Base-by-base conservation (phyloP, 2,329 filamentous ascomycete species). In the Fusarium mangiferae region DNA sequence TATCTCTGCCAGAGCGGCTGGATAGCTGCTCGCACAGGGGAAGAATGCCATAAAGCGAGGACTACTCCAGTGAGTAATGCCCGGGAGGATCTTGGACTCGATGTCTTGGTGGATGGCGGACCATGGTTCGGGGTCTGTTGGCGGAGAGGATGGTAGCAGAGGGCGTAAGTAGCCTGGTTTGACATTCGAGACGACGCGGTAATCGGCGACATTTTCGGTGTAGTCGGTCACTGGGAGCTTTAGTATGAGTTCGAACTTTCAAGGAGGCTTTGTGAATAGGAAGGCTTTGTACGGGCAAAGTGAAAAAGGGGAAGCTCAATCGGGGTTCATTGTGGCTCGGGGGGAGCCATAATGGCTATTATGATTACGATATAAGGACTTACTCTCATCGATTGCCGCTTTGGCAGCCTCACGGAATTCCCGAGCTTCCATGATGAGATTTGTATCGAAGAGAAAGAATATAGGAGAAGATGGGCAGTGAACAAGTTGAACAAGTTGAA, bases 1-100 rank as follows among this genome's bases (percentile, higher is more conserved):
- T 85, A 98, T 91, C 84, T 98, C 96, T 26, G 94, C 96, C 17
- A 98, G 88, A 82, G 98, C 96, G 35, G 91, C 90, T 1, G 96
- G 95, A 80, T 92, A 98, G 41, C 92, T 94, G 60, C 92, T 91
- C 30, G 90, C 91, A 56, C 94, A 94, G 3, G 96, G 93, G 84
- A 96, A 98, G 87, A 97, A 98, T 49, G 96, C 96, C 90, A 98
- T 94, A 87, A 98, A 98, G 80, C 96, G 95, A 22, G 94, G 96
- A 6, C 92, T 94, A 81, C 97, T 92, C 95, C 96, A 98, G 84
- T 98, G 96, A 1, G 96, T 98, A 62, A 98, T 87, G 11, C 96
- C 96, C 0, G 96, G 96, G 80, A 98, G 90, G 80, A 98, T 98
- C 81, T 96, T 94, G 49, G 88, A 85, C 77, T 95, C 92, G 58